phyloP scores from a whole-genome alignment of 2,329 filamentous ascomycete species.

The Penicillium aurantiogriseum region DNA sequence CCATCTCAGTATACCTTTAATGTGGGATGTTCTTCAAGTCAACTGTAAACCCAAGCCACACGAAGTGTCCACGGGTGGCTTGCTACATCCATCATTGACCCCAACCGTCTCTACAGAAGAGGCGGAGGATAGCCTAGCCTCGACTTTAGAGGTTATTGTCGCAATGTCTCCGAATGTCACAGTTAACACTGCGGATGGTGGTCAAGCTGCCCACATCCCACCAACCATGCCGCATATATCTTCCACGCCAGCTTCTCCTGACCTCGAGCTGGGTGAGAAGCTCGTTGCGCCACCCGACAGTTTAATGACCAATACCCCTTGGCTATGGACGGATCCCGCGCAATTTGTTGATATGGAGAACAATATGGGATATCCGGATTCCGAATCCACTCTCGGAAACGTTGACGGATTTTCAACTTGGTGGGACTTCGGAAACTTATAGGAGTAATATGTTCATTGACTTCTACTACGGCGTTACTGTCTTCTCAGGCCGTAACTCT shows the following conservation, averaged over 20 bases:
- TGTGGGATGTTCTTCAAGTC: constrained; percentile 55
- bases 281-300: constrained; percentile 35
- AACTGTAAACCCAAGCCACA: constrained; percentile 43
- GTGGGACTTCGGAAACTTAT: constrained; percentile 40
- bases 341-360: constrained; percentile 35
- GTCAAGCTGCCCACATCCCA: constrained; percentile 49
- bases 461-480: constrained; percentile 14
- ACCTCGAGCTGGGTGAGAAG: constrained; percentile 20
- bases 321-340: constrained; percentile 35
- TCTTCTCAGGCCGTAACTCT: constrained; percentile 8
- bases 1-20: constrained; percentile 53
- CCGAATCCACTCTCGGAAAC: constrained; percentile 29
- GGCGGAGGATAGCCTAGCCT: constrained; percentile 36
- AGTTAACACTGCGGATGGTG: constrained; percentile 53
- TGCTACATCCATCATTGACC: constrained; percentile 46
- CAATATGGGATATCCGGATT: constrained; percentile 29
- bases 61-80: constrained; percentile 38
- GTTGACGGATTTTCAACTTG: constrained; percentile 35
- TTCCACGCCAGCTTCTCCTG: constrained; percentile 15
- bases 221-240: constrained; percentile 19
- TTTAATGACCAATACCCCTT: constrained; percentile 37
- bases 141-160: constrained; percentile 50
- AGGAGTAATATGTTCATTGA: constrained; percentile 26
- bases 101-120: constrained; percentile 36
- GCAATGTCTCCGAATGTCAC: constrained; percentile 53